Conservation (phyloP, 2,329 filamentous ascomycete species). For the Conoideocrella luteorostrata region DNA sequence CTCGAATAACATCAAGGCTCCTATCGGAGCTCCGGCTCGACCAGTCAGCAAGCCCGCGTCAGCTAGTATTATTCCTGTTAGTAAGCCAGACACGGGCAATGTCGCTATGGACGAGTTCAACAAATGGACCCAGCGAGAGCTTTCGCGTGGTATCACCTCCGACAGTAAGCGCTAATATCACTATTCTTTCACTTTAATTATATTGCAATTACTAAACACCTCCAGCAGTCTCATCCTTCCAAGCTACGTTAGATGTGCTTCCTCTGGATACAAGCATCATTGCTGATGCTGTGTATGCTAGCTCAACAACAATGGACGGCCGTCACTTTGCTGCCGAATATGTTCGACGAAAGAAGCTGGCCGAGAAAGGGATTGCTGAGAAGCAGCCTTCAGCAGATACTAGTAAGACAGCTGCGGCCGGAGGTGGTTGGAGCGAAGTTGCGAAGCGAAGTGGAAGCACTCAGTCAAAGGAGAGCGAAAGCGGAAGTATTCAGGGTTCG, state of each 20-base stretch:
- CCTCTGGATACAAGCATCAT: conserved; percentile 76
- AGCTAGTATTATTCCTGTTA: conserved; percentile 33
- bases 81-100: conserved; percentile 31
- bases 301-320: conserved; percentile 83
- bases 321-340: conserved; percentile 93
- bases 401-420: conserved; percentile 36
- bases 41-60: conserved; percentile 40
- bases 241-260: conserved; percentile 66
- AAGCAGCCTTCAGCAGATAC: conserved; percentile 55
- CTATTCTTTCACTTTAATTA: conserved; percentile 24
- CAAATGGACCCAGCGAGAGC: conserved; percentile 81
- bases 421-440: conserved; percentile 89
- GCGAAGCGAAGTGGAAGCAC: conserved; percentile 74
- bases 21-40: conserved; percentile 41
- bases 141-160: conserved; percentile 60
- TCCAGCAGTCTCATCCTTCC: conserved; percentile 69
- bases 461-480: conserved; percentile 35
- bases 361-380: conserved; percentile 84
- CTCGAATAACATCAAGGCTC: conserved; percentile 33
- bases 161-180: conserved; percentile 40
- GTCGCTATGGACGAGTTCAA: conserved; percentile 82
- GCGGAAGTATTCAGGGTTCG: conserved; percentile 38
- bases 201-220: background rate
- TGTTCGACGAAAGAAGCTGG: conserved; percentile 83
- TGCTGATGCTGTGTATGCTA: conserved; percentile 81